Base-by-base conservation (phyloP, 108 stramenopile species). In the Aureococcus anophagefferens region DNA sequence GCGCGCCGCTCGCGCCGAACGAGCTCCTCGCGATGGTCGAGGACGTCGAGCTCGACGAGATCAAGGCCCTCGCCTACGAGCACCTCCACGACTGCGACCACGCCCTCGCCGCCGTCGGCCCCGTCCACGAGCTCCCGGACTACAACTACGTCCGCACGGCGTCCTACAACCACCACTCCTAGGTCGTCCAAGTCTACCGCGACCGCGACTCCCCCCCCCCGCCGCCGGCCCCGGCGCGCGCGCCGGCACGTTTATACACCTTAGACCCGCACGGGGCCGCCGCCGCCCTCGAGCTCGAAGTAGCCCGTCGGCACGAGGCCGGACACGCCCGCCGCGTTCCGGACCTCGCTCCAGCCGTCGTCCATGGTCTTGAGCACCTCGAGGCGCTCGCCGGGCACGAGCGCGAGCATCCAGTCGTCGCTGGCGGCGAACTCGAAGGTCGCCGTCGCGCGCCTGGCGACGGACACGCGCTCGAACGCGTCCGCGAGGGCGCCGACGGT, bases 1-100 rank as follows among this genome's bases (percentile, higher is more conserved):
- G 95, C 75, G 87, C 96, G 62, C 86, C 96, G 46, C 89, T 98
- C 90, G 93, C 95, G 5, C 89, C 96, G 7, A 96, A 96, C 45
- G 98, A 99, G 80, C 87, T 96, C 77, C 97, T 96, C 71, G 87
- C 84, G 25, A 83, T 96, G 37, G 95, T 99, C 69, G 98, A 98
- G 70, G 89, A 94, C 46, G 87, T 99, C 59, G 84, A 85, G 32
- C 84, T 84, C 0, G 93, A 87, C 59, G 94, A 96, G 76, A 85
- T 99, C 46, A 86, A 85, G 79, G 90, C 91, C 25, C 93, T 96
- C 14, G 93, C 93, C 36, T 76, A 84, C 81, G 87, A 92, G 65
- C 83, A 94, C 68, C 88, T 97, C 79, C 90, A 94, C 70, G 93
- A 97, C 73, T 85, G 98, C 79, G 96, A 99, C 75, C 92, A 93